These are phyloP conservation scores for Rhizopus stolonifer DNA, from an alignment of 371 early-diverging fungal genomes.

Conservation along the genomic window DNA sequence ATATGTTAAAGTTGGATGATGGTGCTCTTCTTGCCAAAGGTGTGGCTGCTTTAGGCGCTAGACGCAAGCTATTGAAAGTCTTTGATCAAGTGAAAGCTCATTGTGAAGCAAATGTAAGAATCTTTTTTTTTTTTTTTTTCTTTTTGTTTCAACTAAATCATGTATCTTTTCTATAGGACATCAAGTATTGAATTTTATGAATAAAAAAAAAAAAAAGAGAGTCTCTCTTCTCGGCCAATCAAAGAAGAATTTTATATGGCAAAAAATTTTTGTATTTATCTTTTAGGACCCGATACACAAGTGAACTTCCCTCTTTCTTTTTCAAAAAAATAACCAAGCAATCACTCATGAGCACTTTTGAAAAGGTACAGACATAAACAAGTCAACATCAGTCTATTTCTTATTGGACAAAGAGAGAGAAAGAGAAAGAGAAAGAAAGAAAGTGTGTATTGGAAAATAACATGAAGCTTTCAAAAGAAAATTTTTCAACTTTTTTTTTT, in stretches of 20 bases:
- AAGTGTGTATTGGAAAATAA: neutral
- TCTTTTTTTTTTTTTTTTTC: too few species aligned
- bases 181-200: too few species aligned
- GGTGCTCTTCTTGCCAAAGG: slow-evolving; percentile 79
- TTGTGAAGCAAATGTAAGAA: slow-evolving; percentile 46
- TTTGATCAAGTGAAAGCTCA: slow-evolving; percentile 79
- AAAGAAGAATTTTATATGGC: too few species aligned
- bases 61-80: slow-evolving; percentile 92
- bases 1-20: slow-evolving; percentile 81
- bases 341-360: slow-evolving; percentile 43
- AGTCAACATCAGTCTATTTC: neutral
- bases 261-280: slow-evolving; percentile 2
- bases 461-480: neutral
- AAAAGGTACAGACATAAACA: slow-evolving; percentile 31
- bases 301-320: slow-evolving; percentile 10
- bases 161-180: too few species aligned
- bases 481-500: neutral
- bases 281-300: neutral
- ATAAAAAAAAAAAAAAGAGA: too few species aligned
- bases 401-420: too few species aligned
- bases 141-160: too few species aligned
- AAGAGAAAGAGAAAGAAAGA: neutral
- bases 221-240: too few species aligned
- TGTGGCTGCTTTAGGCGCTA: slow-evolving; percentile 90
- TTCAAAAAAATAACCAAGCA: slow-evolving; percentile 15